phyloP scores from a whole-genome alignment of 495 filamentous ascomycete genomes.

The Glutinoglossum americanum region DNA sequence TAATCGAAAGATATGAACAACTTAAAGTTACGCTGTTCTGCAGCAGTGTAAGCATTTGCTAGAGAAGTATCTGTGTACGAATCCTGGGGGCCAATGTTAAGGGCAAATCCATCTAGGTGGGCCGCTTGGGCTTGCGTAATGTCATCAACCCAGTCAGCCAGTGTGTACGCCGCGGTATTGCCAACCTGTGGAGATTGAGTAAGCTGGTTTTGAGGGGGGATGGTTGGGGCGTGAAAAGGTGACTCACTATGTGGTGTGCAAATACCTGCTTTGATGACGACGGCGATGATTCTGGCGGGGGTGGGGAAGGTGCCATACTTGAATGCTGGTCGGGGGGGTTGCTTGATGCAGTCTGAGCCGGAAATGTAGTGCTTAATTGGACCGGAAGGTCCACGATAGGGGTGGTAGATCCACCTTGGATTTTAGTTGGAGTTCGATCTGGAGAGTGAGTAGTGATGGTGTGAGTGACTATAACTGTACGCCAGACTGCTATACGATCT shows the following conservation, averaged over 20 bases:
- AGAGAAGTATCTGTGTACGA: slow-evolving; percentile 18
- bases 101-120: slow-evolving; percentile 50
- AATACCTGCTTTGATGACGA: not conserved
- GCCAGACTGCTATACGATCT: not conserved
- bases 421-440: not conserved
- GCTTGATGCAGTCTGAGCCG: not conserved
- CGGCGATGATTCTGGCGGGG: not conserved
- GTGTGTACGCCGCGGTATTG: not conserved
- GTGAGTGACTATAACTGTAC: not conserved
- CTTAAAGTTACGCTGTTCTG: slow-evolving; percentile 31
- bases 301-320: not conserved
- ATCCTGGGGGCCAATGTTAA: slow-evolving; percentile 40
- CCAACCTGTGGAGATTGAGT: not conserved
- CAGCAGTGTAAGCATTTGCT: slow-evolving; percentile 30
- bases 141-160: slow-evolving; percentile 32
- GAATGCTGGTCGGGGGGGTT: not conserved
- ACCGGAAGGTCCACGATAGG: too few relatives aligned
- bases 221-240: not conserved
- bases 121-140: slow-evolving; percentile 35
- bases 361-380: not conserved
- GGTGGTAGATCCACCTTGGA: not conserved
- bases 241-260: not conserved
- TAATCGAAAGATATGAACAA: slow-evolving; percentile 55
- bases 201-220: not conserved
- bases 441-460: too few relatives aligned